Base-by-base conservation (phyloP, 2,329 filamentous ascomycete species). In the Talaromyces amestolkiae region DNA sequence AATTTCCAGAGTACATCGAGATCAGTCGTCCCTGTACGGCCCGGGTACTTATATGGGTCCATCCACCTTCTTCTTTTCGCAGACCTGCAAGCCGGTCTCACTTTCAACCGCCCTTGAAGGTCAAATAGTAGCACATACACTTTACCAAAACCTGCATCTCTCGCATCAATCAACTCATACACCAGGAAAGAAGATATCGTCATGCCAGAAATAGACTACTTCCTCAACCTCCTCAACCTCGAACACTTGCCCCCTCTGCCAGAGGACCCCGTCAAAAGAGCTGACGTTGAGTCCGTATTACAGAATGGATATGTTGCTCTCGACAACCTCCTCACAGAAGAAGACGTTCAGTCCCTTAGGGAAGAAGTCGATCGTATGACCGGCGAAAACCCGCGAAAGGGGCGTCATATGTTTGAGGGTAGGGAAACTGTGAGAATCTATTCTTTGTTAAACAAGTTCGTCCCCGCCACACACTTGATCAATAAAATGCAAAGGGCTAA, bases 381-480 rank as follows among this genome's bases (percentile, higher is more conserved):
- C n/a, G 75, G 76, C 3, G 69, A 72, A 5, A 68, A 70, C 6
- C 71, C 72, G 3, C 54, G 67, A 22, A 66, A 56, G 22, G 77
- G 78, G 3, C 75, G 77, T 31, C 77, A 78, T 68, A 56, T 68
- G 22, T 80, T 80, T 65, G 78, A 80, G 61, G 78, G 78, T 1
- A 66, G 70, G 60, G 73, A 72, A 27, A 80, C 78, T 13, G 73
- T 75, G 53, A 72, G 78, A 19, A 76, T 79, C 59, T 79, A 79
- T 68, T 74, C 76, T 11, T 69, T 80, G 22, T 66, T 78, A 37
- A 77, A 78, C 70, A 80, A 80, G 68, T 70, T 47, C 27, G 66
- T 58, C 43, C n/a, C n/a, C 31, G 13, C 11, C 31, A 10, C n/a
- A 37, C 9, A 10, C 35, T 37, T 13, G 10, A 37, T 10, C 3